Base-by-base conservation (phyloP, 257 asterid genomes). In the Primulina eburnea region DNA sequence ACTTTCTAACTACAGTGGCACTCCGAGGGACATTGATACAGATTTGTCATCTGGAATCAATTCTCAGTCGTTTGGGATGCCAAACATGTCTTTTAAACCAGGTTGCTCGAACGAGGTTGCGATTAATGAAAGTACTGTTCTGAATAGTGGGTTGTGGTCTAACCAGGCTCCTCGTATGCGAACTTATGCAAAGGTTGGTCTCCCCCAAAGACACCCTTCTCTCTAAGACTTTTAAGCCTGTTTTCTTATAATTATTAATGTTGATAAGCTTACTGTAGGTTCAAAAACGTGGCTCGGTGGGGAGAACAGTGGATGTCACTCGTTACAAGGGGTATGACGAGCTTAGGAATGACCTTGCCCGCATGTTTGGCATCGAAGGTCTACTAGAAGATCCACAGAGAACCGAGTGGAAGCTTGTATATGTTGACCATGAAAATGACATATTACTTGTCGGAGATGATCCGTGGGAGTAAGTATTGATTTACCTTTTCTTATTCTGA, bases 211-310 rank as follows among this genome's bases (percentile, higher is more conserved):
- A 68, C 63, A 37, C 75, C 29, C 72, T 43, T 55, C 65, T 60
- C 61, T 66, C 9, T 33, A 7, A 26, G 26, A 14, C 69, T 28
- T 2, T 21, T 26, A 53, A 6, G 38, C 24, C 21, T 50, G 0
- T 64, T 2, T 18, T n/a, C 20, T 24, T 62, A 8, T 55, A 59
- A 53, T 73, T 50, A 14, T 69, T 68, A 8, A 76, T 24, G 38
- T 34, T 57, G 16, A 64, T 59, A 12, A 65, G 71, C 64, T 65
- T 35, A 24, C 21, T 86, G 80, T 72, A 93, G 99, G 99, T 93
- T 62, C 88, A 93, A 86, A 93, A 93, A 80, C 96, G 99, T 16
- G 99, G 99, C 63, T 89, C 99, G 14, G 97, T 90, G 62, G 99
- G 99, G 59, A 89, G 99, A 78, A 87, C 97, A 72, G 90, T 93